Evolutionary conservation across 2,329 filamentous ascomycete genomes (phyloP).

Genomic region (Scytalidium lignicola): DNA sequence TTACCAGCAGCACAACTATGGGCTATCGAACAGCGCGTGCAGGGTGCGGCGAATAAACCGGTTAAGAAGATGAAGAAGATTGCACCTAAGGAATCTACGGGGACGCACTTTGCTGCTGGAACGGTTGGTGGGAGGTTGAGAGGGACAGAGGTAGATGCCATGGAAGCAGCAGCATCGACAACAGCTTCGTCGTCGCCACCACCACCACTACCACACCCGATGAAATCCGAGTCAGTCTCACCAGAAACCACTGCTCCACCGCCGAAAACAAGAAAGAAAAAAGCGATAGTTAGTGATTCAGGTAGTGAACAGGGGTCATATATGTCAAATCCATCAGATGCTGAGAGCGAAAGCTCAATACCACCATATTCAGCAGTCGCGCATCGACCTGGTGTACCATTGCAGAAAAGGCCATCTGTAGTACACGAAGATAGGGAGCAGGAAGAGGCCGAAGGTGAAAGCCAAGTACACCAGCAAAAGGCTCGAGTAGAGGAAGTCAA

Average conservation of each 20-base stretch:
- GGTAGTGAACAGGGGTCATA: conserved; percentile 22
- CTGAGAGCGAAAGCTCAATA: conserved; percentile 21
- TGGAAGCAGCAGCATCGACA: conserved; percentile 15
- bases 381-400: conserved; percentile 14
- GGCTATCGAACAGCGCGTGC: conserved; percentile 37
- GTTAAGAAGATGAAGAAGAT: conserved; percentile 34
- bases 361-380: conserved; percentile 9
- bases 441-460: conserved; percentile 32
- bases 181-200: conserved; percentile 1
- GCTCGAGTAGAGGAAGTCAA: conserved; percentile 5
- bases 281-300: conserved; percentile 15
- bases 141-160: conserved; percentile 40
- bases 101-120: conserved; percentile 40
- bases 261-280: conserved; percentile 21
- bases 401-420: conserved; percentile 37
- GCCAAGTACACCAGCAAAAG: conserved; percentile 8
- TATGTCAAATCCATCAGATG: conserved; percentile 22
- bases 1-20: conserved; percentile 42
- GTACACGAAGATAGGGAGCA: conserved; percentile 41
- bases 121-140: conserved; percentile 47
- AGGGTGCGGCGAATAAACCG: conserved; percentile 34
- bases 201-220: conserved; percentile 2
- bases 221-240: background rate
- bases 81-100: conserved; percentile 28
- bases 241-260: conserved; percentile 5